These are phyloP conservation scores for Colletotrichum viniferum DNA, from an alignment of 2,329 filamentous ascomycete genomes.

Conservation along the genomic window DNA sequence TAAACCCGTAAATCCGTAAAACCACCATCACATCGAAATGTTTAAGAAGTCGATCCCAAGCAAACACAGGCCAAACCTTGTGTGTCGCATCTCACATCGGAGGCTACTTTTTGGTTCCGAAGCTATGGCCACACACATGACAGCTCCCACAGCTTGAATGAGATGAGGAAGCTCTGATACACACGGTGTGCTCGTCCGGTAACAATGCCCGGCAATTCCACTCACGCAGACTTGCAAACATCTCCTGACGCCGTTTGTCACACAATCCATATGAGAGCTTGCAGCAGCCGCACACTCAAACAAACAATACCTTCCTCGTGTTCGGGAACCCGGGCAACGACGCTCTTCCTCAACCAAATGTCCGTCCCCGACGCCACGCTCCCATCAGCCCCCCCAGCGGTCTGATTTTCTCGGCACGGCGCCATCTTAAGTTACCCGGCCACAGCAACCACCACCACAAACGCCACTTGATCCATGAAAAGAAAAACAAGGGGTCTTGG, in stretches of 20 bases:
- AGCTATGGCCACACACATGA: constrained; percentile 1
- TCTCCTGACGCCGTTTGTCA: background rate
- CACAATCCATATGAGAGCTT: background rate
- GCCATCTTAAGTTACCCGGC: background rate
- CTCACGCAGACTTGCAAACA: background rate
- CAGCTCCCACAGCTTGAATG: background rate
- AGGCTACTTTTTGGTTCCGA: background rate
- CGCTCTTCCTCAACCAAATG: background rate
- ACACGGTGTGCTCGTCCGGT: background rate
- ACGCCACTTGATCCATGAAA: background rate
- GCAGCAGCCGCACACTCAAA: background rate
- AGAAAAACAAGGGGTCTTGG: background rate
- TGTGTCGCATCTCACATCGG: background rate
- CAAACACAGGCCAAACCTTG: background rate
- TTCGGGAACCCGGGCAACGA: background rate
- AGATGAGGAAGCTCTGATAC: background rate
- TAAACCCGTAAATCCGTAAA: background rate
- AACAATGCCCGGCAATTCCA: background rate
- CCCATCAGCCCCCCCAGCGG: background rate
- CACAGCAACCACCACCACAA: background rate
- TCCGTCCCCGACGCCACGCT: constrained; percentile 6
- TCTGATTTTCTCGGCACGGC: constrained; percentile 15
- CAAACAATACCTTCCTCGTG: background rate
- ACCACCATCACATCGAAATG: background rate
- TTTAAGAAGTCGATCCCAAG: background rate